Conservation (phyloP, 768 basidiomycete species). For the Lactifluus volemus region DNA sequence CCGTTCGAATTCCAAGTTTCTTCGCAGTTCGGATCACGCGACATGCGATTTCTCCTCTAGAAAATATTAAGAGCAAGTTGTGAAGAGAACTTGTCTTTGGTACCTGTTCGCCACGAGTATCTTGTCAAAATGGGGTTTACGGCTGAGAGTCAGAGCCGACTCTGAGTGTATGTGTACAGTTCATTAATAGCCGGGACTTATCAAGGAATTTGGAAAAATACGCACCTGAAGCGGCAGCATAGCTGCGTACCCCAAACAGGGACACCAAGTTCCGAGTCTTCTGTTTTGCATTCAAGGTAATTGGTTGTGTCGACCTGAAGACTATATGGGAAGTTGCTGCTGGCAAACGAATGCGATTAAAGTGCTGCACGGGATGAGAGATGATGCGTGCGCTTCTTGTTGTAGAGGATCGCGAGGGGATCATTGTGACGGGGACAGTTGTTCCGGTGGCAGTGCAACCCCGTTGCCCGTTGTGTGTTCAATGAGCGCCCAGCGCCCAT, state of each 20-base stretch:
- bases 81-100: constrained; percentile 6
- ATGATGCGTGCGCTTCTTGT: background rate
- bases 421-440: background rate
- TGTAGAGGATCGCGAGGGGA: background rate
- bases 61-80: background rate
- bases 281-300: background rate
- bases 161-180: background rate
- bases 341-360: background rate
- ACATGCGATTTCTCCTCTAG: constrained; percentile 92
- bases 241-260: background rate
- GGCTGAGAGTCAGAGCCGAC: background rate
- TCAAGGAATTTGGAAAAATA: background rate
- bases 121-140: constrained; percentile 72
- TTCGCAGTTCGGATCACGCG: constrained; percentile 86
- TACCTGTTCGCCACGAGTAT: constrained; percentile 88
- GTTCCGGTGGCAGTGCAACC: too few relatives aligned
- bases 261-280: background rate
- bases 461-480: too few relatives aligned
- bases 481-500: too few relatives aligned
- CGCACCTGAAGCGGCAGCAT: constrained; percentile 2
- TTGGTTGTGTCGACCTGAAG: background rate
- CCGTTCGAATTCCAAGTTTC: constrained; percentile 83
- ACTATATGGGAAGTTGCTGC: background rate
- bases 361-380: background rate
- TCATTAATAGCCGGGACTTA: background rate